Evolutionary conservation across 805 yeast genomes (phyloP).

Genomic region (Phaffomyces antillensis): DNA sequence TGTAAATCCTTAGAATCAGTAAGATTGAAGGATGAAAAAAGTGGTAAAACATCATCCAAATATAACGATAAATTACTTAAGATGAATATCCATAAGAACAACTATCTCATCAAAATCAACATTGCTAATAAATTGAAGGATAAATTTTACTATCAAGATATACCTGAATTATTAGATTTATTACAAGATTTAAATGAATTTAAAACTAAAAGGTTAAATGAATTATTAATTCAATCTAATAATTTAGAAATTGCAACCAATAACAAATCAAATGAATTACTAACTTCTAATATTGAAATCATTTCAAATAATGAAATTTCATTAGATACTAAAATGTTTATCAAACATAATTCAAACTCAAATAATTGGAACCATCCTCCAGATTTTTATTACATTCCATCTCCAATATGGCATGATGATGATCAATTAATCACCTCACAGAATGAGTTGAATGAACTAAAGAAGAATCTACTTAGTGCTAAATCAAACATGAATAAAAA

Average conservation of each 20-base stretch:
- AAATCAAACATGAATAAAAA: constrained; percentile 24
- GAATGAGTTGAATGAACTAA: constrained; percentile 43
- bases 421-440: constrained; percentile 57
- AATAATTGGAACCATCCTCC: constrained; percentile 74
- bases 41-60: constrained; percentile 40
- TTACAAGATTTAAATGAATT: constrained; percentile 79
- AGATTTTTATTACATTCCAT: constrained; percentile 80
- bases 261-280: constrained; percentile 45
- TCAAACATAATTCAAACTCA: constrained; percentile 65
- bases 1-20: constrained; percentile 78
- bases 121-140: constrained; percentile 89
- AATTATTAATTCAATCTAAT: constrained; percentile 53
- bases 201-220: constrained; percentile 65
- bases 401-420: constrained; percentile 96
- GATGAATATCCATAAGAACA: constrained; percentile 86
- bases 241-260: constrained; percentile 51
- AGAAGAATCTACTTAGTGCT: constrained; percentile 39
- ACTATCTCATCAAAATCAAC: constrained; percentile 70
- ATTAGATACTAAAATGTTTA: constrained; percentile 83
- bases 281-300: constrained; percentile 46
- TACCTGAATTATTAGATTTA: constrained; percentile 84
- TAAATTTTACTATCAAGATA: constrained; percentile 85
- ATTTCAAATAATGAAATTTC: constrained; percentile 33
- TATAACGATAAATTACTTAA: constrained; percentile 57
- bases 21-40: constrained; percentile 65